These are phyloP conservation scores for Cubamyces lactineus DNA, from an alignment of 768 basidiomycete genomes.

Conservation along the genomic window DNA sequence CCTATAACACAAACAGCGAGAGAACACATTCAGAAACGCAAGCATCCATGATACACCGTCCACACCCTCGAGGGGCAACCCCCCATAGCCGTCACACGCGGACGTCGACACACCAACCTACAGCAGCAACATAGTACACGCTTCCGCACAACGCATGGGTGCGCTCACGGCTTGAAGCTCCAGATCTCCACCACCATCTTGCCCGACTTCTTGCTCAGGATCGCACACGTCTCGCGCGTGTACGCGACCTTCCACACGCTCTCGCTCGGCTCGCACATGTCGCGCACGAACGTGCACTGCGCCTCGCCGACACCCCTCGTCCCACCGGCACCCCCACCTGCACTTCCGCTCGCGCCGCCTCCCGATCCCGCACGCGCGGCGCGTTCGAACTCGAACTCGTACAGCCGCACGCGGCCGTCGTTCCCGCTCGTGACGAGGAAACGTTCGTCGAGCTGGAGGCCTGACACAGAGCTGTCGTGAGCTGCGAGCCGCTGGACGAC, in stretches of 20 bases:
- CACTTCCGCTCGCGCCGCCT: no score
- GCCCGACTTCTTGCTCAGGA: conserved; percentile 79
- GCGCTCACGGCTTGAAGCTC: conserved; percentile 55
- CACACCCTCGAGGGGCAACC: no score
- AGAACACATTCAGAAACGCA: no score
- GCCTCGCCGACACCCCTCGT: not conserved
- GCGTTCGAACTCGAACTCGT: conserved; percentile 57
- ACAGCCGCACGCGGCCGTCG: conserved; percentile 81
- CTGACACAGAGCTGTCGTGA: conserved; percentile 86
- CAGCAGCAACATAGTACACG: not conserved
- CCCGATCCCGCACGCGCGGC: not conserved
- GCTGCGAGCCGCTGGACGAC: conserved; percentile 71
- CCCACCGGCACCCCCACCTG: not conserved
- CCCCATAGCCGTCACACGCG: no score
- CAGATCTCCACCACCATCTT: conserved; percentile 90
- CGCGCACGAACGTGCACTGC: conserved; percentile 63
- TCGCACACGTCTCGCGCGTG: conserved; percentile 69
- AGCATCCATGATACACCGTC: no score
- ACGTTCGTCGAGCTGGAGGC: conserved; percentile 81
- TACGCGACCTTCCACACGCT: conserved; percentile 87
- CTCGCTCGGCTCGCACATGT: conserved; percentile 77
- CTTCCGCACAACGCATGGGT: not conserved
- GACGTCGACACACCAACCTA: not conserved
- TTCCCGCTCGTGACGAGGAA: conserved; percentile 87
- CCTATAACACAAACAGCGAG: no score